Evolutionary conservation across 208 protist species (phyloP).

Genomic region (Leishmania mexicana): DNA sequence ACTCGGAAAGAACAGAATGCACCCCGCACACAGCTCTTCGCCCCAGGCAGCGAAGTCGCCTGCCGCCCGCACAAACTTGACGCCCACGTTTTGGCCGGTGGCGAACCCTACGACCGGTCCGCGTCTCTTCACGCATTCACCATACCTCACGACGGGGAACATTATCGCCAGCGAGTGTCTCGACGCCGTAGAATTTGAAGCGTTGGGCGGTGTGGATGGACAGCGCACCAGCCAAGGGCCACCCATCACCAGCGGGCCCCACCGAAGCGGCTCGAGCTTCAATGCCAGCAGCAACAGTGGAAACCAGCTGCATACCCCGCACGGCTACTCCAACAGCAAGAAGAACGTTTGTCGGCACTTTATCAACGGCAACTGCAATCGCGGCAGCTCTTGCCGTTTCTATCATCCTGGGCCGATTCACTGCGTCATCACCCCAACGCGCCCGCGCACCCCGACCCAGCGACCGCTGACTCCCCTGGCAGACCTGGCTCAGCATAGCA

Average conservation of each 20-base stretch:
- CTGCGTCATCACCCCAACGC: constrained; percentile 37
- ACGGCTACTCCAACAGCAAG: neutral
- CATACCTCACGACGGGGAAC: constrained; percentile 25
- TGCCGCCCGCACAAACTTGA: neutral
- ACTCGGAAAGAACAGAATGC: neutral
- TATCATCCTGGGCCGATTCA: constrained; percentile 51
- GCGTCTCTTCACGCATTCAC: constrained; percentile 20
- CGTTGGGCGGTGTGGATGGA: neutral
- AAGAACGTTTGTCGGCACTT: constrained; percentile 65
- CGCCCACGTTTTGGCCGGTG: neutral
- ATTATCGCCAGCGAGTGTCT: constrained; percentile 24
- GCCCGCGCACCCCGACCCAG: constrained; percentile 32
- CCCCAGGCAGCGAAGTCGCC: neutral
- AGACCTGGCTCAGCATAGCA: constrained; percentile 32
- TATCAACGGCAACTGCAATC: constrained; percentile 61
- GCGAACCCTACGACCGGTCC: neutral
- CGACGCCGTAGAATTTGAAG: neutral
- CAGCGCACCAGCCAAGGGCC: neutral
- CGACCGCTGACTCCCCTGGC: constrained; percentile 48
- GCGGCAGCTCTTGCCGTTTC: constrained; percentile 63
- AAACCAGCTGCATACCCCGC: neutral
- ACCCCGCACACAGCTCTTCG: neutral
- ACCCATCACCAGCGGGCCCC: neutral
- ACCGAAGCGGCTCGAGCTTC: constrained; percentile 9
- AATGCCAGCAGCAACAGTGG: constrained; percentile 3